phyloP scores from a whole-genome alignment of 176 grass and related monocot genomes.

The Oryza meridionalis region DNA sequence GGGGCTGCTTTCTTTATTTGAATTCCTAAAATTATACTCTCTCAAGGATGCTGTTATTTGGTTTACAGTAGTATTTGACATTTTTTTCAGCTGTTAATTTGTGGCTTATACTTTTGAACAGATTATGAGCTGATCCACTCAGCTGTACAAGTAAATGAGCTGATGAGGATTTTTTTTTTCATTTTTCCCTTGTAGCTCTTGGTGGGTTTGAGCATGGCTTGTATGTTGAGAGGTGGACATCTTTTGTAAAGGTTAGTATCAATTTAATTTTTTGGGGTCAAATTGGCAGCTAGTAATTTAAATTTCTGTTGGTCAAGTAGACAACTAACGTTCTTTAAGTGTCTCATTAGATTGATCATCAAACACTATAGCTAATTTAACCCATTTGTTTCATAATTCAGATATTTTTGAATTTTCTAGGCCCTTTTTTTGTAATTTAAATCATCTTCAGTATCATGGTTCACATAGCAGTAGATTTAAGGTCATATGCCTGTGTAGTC shows the following conservation, averaged over 20 bases:
- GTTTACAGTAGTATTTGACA: slow-evolving; percentile 5
- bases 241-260: slow-evolving; percentile 82
- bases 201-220: slow-evolving; percentile 86
- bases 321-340: not conserved
- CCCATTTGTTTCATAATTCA: not conserved
- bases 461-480: not conserved
- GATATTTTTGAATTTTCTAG: not conserved
- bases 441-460: not conserved
- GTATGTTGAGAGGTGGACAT: slow-evolving; percentile 90
- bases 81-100: not conserved
- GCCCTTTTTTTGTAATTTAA: not conserved
- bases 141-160: not conserved
- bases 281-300: not conserved
- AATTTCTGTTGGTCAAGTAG: slow-evolving; percentile 10
- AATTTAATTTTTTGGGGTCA: slow-evolving; percentile 24
- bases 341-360: not conserved
- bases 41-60: not conserved
- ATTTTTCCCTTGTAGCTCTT: slow-evolving; percentile 49
- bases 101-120: not conserved
- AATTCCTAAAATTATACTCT: not conserved
- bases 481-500: not conserved
- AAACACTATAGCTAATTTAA: not conserved
- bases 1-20: not conserved
- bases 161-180: not conserved
- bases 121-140: not conserved